A percentile compares a stretch with the other conserved stretches of the same genome.
Conservation (phyloP, 1,284 basidiomycete genomes). For the Naganishia cerealis region DNA sequence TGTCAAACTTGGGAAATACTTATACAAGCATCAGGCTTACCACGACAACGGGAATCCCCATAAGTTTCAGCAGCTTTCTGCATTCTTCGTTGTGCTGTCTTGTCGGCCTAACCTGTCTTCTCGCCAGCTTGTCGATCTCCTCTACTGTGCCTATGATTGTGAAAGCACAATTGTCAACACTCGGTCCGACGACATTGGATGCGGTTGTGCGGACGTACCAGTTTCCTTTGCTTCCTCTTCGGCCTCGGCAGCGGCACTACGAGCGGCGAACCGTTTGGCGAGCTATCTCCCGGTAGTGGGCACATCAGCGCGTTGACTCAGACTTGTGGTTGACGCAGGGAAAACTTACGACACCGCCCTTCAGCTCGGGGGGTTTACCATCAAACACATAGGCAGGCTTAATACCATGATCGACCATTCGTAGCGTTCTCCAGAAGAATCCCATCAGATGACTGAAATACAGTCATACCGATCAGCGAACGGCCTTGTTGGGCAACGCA, state of each 20-base stretch:
- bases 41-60: conserved; percentile 94
- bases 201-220: conserved; percentile 55
- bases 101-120: conserved; percentile 92
- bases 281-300: conserved; percentile 60
- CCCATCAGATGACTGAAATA: conserved; percentile 84
- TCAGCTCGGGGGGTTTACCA: conserved; percentile 95
- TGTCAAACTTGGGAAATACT: not conserved
- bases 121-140: conserved; percentile 85
- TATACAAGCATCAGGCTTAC: conserved; percentile 56
- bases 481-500: not conserved
- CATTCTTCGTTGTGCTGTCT: conserved; percentile 96
- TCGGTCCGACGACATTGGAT: not conserved
- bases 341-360: conserved; percentile 83
- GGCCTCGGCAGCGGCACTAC: conserved; percentile 90
- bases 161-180: conserved; percentile 8
- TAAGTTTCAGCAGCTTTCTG: conserved; percentile 77
- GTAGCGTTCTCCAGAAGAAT: conserved; percentile 93
- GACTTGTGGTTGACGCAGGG: too few species aligned
- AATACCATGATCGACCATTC: conserved; percentile 98
- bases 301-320: not conserved
- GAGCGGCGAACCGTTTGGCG: conserved; percentile 82
- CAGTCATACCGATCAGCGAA: not conserved
- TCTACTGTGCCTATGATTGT: conserved; percentile 68
- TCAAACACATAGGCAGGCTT: conserved; percentile 99
- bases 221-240: conserved; percentile 96